Percentiles rank a stretch among this genome's conserved stretches.
Conservation (phyloP, 495 filamentous ascomycete species). For the Talaromyces ruber region DNA sequence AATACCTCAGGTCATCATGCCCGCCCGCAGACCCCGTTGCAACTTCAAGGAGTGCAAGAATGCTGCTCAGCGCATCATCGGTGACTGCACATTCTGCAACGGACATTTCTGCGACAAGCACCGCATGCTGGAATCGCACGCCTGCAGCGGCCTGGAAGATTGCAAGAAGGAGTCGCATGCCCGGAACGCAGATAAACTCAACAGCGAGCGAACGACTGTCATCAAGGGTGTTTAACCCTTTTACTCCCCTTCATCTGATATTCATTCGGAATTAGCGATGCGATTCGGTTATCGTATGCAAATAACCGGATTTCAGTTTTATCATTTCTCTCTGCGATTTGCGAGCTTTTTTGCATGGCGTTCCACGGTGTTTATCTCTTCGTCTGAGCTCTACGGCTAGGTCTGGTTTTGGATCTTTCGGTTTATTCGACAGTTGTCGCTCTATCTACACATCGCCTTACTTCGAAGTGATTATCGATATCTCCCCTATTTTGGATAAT, state of each 20-base stretch:
- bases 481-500: not conserved
- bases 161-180: conserved; percentile 95
- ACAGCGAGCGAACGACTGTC: conserved; percentile 73
- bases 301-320: conserved; percentile 7
- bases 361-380: conserved; percentile 6
- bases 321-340: conserved; percentile 6
- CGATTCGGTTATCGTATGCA: conserved; percentile 12
- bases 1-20: conserved; percentile 24
- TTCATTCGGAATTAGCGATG: not conserved
- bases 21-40: conserved; percentile 78
- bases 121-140: conserved; percentile 85
- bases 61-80: conserved; percentile 81
- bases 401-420: not conserved
- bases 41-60: conserved; percentile 81
- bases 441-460: not conserved
- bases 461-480: not conserved
- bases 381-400: not conserved
- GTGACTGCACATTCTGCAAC: conserved; percentile 90
- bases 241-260: not conserved
- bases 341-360: conserved; percentile 18
- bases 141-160: conserved; percentile 88
- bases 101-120: conserved; percentile 94
- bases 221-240: conserved; percentile 50
- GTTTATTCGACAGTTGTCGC: not conserved
- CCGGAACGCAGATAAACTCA: conserved; percentile 83